phyloP scores from a whole-genome alignment of 164 flowering plant genomes.

The Platanus orientalis region DNA sequence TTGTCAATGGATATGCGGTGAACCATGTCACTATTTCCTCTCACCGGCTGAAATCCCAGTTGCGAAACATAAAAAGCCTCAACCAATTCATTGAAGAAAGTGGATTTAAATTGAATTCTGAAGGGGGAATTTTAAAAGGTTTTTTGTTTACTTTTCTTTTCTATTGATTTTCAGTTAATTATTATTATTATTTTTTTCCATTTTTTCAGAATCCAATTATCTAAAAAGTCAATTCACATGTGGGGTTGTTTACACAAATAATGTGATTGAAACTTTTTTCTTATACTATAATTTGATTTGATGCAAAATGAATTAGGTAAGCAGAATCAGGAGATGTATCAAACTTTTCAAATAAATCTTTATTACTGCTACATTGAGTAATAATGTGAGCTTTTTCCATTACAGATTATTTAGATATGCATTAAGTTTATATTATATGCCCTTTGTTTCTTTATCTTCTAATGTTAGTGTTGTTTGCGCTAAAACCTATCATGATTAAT shows the following conservation, averaged over 20 bases:
- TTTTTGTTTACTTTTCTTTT: conserved; percentile 9
- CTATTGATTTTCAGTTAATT: background rate
- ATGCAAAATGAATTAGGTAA: background rate
- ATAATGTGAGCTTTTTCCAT: background rate
- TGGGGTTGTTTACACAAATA: too few species aligned
- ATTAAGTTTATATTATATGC: background rate
- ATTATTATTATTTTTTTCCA: background rate
- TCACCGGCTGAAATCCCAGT: conserved; percentile 67
- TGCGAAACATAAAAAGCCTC: conserved; percentile 54
- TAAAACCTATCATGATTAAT: too few species aligned
- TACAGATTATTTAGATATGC: background rate
- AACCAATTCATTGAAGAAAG: conserved; percentile 73
- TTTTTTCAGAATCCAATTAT: too few species aligned
- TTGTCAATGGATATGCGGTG: conserved; percentile 90
- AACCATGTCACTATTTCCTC: conserved; percentile 89
- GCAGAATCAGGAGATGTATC: too few species aligned
- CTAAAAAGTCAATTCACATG: too few species aligned
- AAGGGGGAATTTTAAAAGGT: conserved; percentile 95
- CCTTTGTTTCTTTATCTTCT: background rate
- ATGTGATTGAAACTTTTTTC: background rate
- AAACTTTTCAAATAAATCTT: too few species aligned
- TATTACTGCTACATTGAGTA: too few species aligned
- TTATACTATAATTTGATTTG: background rate
- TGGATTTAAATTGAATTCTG: conserved; percentile 85
- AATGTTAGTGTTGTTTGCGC: too few species aligned